Evolutionary conservation across 2,329 filamentous ascomycete genomes (phyloP).

Genomic region (Pseudogymnoascus verrucosus): DNA sequence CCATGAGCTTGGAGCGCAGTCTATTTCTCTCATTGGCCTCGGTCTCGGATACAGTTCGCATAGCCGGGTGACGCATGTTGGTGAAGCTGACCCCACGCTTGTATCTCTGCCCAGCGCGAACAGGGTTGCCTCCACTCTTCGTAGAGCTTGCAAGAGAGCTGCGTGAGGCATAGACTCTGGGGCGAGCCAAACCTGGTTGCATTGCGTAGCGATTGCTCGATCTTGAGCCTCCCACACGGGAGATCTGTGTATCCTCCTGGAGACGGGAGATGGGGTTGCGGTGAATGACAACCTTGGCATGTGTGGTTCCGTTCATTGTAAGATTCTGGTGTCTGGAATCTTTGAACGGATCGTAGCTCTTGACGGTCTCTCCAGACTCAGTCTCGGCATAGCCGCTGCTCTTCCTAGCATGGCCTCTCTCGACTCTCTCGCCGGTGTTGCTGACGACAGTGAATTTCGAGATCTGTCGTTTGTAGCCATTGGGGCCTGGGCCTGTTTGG

Average conservation of each 20-base stretch:
- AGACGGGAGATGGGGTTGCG: constrained; percentile 5
- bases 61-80: constrained; percentile 35
- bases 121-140: constrained; percentile 30
- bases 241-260: neutral
- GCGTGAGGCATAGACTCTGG: constrained; percentile 33
- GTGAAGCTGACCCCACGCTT: constrained; percentile 57
- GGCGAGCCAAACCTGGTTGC: constrained; percentile 15
- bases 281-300: constrained; percentile 25
- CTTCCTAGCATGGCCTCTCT: constrained; percentile 36
- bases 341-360: constrained; percentile 80
- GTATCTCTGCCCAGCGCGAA: constrained; percentile 41
- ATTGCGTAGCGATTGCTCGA: constrained; percentile 13
- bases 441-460: constrained; percentile 61
- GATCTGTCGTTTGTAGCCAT: constrained; percentile 44
- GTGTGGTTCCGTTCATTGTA: constrained; percentile 9
- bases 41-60: neutral
- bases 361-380: constrained; percentile 36
- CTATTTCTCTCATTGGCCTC: neutral
- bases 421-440: constrained; percentile 46
- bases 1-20: neutral
- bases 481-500: constrained; percentile 36
- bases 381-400: constrained; percentile 26
- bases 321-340: constrained; percentile 41
- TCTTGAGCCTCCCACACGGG: constrained; percentile 10
- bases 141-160: constrained; percentile 39